Conservation (phyloP, 345 rosid species). For the Tarenaya hassleriana region DNA sequence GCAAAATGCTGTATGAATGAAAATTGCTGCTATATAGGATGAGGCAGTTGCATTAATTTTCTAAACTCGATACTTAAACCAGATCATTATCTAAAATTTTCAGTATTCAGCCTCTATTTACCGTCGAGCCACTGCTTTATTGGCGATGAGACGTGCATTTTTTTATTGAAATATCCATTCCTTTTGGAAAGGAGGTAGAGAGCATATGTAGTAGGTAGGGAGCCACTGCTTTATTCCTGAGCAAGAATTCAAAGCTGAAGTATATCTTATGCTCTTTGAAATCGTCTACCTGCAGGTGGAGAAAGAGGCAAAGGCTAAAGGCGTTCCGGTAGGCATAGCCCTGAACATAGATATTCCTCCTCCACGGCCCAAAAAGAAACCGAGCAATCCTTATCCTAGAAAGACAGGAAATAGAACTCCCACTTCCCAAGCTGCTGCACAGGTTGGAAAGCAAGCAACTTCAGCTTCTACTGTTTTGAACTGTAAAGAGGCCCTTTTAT, state of each 20-base stretch:
- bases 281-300: slow-evolving; percentile 59
- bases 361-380: slow-evolving; percentile 94
- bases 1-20: background rate
- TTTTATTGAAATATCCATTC: too few relatives aligned
- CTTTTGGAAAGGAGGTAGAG: too few relatives aligned
- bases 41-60: too few relatives aligned
- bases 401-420: slow-evolving; percentile 44
- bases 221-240: too few relatives aligned
- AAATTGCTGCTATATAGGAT: slow-evolving; percentile 7
- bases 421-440: slow-evolving; percentile 30
- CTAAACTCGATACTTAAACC: too few relatives aligned
- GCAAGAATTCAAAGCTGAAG: too few relatives aligned
- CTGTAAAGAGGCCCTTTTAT: slow-evolving; percentile 42
- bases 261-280: too few relatives aligned
- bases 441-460: slow-evolving; percentile 42
- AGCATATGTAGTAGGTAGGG: too few relatives aligned
- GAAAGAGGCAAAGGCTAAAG: slow-evolving; percentile 90
- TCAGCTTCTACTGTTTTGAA: slow-evolving; percentile 35
- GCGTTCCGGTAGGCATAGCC: slow-evolving; percentile 62
- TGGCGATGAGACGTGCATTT: too few relatives aligned
- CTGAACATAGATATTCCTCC: slow-evolving; percentile 89
- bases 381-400: slow-evolving; percentile 91
- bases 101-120: too few relatives aligned
- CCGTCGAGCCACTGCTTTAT: too few relatives aligned
- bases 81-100: too few relatives aligned